phyloP scores from a whole-genome alignment of 192 early-diverging fungal species.

The Chytriomyces sp. region DNA sequence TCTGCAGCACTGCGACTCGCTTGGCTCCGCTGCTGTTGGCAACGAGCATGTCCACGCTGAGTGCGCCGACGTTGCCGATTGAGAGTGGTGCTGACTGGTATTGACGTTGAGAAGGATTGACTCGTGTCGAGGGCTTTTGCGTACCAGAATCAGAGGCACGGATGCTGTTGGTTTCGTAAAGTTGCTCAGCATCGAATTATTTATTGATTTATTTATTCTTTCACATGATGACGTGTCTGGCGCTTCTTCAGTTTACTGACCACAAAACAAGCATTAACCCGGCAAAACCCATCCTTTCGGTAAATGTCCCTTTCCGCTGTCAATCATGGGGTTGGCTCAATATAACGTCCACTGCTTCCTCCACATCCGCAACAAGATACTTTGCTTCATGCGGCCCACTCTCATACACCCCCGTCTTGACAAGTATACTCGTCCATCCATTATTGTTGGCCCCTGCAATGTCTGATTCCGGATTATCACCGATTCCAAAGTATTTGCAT shows the following conservation, averaged over 20 bases:
- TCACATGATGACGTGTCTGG: neutral
- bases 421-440: conserved; percentile 49
- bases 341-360: conserved; percentile 46
- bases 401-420: conserved; percentile 51
- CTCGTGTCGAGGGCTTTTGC: neutral
- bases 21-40: neutral
- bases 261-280: neutral
- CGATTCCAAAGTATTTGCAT: conserved; percentile 22
- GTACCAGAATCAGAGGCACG: neutral
- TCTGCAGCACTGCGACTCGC: neutral
- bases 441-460: conserved; percentile 43
- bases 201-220: neutral
- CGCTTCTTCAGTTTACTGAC: neutral
- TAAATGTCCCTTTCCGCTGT: conserved; percentile 2
- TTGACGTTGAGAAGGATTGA: neutral
- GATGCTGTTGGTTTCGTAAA: neutral
- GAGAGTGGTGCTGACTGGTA: neutral
- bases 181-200: neutral
- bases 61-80: neutral
- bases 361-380: conserved; percentile 43
- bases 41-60: neutral
- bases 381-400: conserved; percentile 41
- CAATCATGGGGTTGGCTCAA: neutral
- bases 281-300: neutral
- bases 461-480: conserved; percentile 42